Percentiles rank a stretch among this genome's conserved stretches.
Evolutionary conservation across 2,329 filamentous ascomycete species (phyloP).

Genomic region (Epichloe amarillans): DNA sequence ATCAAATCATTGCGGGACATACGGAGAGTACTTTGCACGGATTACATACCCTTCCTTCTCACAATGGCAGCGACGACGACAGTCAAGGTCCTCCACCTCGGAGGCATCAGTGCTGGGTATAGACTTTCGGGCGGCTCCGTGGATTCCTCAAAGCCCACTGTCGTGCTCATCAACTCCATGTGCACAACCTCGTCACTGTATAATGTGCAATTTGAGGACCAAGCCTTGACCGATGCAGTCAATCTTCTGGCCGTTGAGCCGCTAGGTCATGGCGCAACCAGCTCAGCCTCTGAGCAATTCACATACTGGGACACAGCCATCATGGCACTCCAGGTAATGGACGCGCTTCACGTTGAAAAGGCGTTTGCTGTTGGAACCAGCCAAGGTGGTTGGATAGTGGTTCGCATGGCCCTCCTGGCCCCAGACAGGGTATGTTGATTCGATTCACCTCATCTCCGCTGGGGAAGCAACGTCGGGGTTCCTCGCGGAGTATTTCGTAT

Average conservation of each 20-base stretch:
- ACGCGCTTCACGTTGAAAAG: slow-evolving; percentile 31
- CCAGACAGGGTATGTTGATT: slow-evolving; percentile 28
- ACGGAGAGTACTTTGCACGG: no score
- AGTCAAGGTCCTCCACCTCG: slow-evolving; percentile 33
- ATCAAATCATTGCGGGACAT: no score
- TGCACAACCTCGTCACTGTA: slow-evolving; percentile 35
- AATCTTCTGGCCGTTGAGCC: slow-evolving; percentile 41
- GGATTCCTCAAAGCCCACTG: slow-evolving; percentile 37
- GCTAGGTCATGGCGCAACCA: slow-evolving; percentile 37
- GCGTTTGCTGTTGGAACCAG: slow-evolving; percentile 38
- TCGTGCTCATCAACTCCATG: slow-evolving; percentile 39
- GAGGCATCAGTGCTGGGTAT: slow-evolving; percentile 33
- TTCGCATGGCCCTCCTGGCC: slow-evolving; percentile 36
- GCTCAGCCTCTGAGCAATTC: slow-evolving; percentile 30
- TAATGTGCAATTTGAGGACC: slow-evolving; percentile 27
- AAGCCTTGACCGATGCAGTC: slow-evolving; percentile 24
- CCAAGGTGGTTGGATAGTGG: slow-evolving; percentile 38
- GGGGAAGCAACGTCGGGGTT: background rate
- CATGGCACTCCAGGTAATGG: slow-evolving; percentile 43
- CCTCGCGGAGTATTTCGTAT: background rate
- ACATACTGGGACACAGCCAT: slow-evolving; percentile 42
- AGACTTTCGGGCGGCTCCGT: slow-evolving; percentile 26
- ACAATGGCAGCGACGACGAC: slow-evolving; percentile 27
- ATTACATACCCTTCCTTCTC: background rate
- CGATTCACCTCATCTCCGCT: background rate